These are phyloP conservation scores for Globisporangium paroecandrum DNA, from an alignment of 352 stramenopile species.

Conservation along the genomic window DNA sequence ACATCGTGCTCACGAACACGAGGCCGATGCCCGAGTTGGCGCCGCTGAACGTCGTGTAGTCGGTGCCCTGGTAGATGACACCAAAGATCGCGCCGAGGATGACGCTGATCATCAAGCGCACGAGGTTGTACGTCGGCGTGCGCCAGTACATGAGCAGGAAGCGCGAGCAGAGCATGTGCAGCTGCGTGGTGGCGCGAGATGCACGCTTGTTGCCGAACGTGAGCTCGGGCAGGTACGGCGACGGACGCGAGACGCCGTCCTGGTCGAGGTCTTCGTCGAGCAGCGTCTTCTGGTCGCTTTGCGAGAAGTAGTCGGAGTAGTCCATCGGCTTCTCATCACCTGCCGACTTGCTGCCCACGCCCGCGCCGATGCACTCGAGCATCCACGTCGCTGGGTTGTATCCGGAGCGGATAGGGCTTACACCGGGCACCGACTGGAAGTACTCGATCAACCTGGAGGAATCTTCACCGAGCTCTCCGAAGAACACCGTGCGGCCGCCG, in stretches of 20 bases:
- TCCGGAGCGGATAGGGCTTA: constrained; percentile 59
- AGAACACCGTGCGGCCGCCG: constrained; percentile 51
- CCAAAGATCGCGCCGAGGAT: constrained; percentile 74
- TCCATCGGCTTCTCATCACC: constrained; percentile 21
- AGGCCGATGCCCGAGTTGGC: constrained; percentile 56
- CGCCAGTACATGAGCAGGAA: constrained; percentile 84
- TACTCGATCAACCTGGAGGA: constrained; percentile 50
- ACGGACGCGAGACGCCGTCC: constrained; percentile 37
- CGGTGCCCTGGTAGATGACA: constrained; percentile 59
- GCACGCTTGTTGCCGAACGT: constrained; percentile 41
- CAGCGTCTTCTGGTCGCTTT: constrained; percentile 28
- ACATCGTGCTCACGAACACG: constrained; percentile 82
- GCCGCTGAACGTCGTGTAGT: constrained; percentile 46
- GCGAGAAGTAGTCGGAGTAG: constrained; percentile 39
- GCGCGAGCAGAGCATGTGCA: constrained; percentile 46
- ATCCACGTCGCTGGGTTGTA: constrained; percentile 34
- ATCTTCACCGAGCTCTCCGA: constrained; percentile 47
- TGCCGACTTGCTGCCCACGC: constrained; percentile 27
- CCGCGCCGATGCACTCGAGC: constrained; percentile 25
- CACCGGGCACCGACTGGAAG: constrained; percentile 38
- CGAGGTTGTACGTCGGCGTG: constrained; percentile 83
- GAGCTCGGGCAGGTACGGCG: constrained; percentile 27
- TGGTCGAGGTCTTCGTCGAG: constrained; percentile 44
- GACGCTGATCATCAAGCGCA: constrained; percentile 63
- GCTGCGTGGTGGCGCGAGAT: constrained; percentile 22